Percentiles rank a stretch among this genome's conserved stretches.
These are phyloP conservation scores for Aspergillus pseudotamarii DNA, from an alignment of 2,329 filamentous ascomycete species.

Conservation along the genomic window DNA sequence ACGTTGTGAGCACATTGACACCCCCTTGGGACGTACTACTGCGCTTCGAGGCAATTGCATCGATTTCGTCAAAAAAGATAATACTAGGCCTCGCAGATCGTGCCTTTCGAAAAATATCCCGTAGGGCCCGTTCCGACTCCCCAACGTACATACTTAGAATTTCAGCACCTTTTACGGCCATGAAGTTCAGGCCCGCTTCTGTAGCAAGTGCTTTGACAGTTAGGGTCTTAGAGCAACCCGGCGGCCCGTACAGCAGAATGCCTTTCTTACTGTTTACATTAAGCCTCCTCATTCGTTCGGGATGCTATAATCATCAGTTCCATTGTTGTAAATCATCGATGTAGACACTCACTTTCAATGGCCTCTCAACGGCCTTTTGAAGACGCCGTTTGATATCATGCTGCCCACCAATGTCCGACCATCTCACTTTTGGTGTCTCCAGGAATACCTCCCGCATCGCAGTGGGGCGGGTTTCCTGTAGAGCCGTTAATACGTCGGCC, in stretches of 20 bases:
- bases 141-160: slow-evolving; percentile 96
- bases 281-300: slow-evolving; percentile 54
- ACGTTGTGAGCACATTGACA: slow-evolving; percentile 83
- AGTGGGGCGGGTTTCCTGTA: slow-evolving; percentile 72
- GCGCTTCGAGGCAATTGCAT: slow-evolving; percentile 72
- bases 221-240: slow-evolving; percentile 93
- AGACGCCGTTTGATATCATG: slow-evolving; percentile 72
- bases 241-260: slow-evolving; percentile 85
- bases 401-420: slow-evolving; percentile 87
- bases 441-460: slow-evolving; percentile 89
- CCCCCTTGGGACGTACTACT: slow-evolving; percentile 53
- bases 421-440: slow-evolving; percentile 81
- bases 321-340: background rate
- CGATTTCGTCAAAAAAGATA: slow-evolving; percentile 97
- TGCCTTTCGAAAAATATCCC: slow-evolving; percentile 83
- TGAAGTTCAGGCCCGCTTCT: slow-evolving; percentile 88
- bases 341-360: slow-evolving; percentile 51
- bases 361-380: slow-evolving; percentile 60
- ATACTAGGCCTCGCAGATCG: slow-evolving; percentile 85
- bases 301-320: slow-evolving; percentile 40
- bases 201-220: slow-evolving; percentile 89
- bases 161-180: slow-evolving; percentile 91
- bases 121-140: slow-evolving; percentile 83
- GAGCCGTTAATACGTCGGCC: slow-evolving; percentile 52
- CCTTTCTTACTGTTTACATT: slow-evolving; percentile 71